Evolutionary conservation across 495 filamentous ascomycete genomes (phyloP), one percentile per base, ranked within the genome.

Genomic region (Aspergillus panamensis): DNA sequence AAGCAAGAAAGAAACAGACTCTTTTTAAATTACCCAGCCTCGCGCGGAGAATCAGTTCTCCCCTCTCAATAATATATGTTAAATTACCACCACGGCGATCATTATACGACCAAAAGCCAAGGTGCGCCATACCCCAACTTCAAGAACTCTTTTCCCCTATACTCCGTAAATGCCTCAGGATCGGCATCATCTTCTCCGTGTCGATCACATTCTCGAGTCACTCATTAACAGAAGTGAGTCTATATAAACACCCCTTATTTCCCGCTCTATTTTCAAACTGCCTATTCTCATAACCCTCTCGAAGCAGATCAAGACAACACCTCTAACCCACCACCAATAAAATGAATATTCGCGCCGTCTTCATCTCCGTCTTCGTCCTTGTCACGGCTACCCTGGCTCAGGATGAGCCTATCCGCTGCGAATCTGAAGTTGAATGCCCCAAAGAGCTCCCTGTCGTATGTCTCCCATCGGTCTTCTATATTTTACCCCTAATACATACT

Each of bases 341-440:
- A 39, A 39, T 50, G 25, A 29, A 31, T 35, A 1, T 50, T 20
- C 48, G 25, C 25, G 25, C 31, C 48, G 25, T 50, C 48, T 14
- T 50, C 48, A 6, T 50, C 48, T 50, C 31, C 51, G 33, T 42
- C 51, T 42, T 53, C 32, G 50, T 40, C 51, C 39, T 53, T 17
- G 33, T 43, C 32, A 53, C 33, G 5, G 39, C 33, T 14, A 21
- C 48, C 10, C n/a, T 35, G 32, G 32, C 48, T 35, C 48, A 51
- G 16, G 48, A 51, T 20, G 45, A 48, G 6, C n/a, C 48, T 9
- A 51, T 51, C 31, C 48, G 48, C n/a, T 51, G 48, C 29, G 29
- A 51, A 3, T 33, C 48, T 3, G 48, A 7, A 12, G 48, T 29
- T 32, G 48, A 51, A 25, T 51, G 48, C 16, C 48, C 48, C 10